Evolutionary conservation across 2,329 filamentous ascomycete species (phyloP).

Genomic region (Penicillium psychrosexuale): DNA sequence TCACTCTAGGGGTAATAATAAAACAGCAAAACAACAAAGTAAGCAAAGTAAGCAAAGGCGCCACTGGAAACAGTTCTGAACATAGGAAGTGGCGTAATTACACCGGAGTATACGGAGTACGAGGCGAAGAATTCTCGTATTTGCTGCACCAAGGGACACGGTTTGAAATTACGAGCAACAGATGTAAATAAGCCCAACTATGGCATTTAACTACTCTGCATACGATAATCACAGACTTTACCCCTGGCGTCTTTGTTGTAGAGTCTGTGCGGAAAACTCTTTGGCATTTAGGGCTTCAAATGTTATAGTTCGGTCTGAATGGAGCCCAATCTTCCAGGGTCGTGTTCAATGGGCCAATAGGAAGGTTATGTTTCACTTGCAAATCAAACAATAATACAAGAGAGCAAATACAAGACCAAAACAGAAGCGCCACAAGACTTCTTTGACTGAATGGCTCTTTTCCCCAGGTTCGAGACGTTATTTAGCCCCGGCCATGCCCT

Average conservation of each 20-base stretch:
- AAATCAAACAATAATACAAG: constrained; percentile 8
- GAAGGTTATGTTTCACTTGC: background rate
- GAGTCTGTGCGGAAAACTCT: constrained; percentile 9
- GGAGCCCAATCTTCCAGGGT: constrained; percentile 19
- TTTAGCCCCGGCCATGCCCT: constrained; percentile 23
- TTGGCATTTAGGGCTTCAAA: constrained; percentile 10
- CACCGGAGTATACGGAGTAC: background rate
- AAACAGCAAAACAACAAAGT: background rate
- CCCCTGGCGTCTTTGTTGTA: background rate
- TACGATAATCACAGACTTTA: background rate
- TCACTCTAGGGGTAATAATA: constrained; percentile 9
- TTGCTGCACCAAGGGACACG: background rate
- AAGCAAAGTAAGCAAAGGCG: background rate
- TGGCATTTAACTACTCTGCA: background rate
- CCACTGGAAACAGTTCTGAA: background rate
- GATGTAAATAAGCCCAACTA: background rate
- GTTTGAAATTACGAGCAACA: background rate
- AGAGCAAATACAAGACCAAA: background rate
- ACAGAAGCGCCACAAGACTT: constrained; percentile 1
- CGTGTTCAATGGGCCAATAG: constrained; percentile 14
- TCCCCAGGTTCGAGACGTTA: constrained; percentile 12
- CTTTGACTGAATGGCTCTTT: constrained; percentile 4
- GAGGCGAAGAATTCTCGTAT: constrained; percentile 4
- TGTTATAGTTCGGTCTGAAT: constrained; percentile 17
- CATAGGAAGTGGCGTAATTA: background rate